Evolutionary conservation across 805 yeast species (phyloP), one percentile per base, ranked within the genome.

Genomic region (Cyberlindnera saturnus): DNA sequence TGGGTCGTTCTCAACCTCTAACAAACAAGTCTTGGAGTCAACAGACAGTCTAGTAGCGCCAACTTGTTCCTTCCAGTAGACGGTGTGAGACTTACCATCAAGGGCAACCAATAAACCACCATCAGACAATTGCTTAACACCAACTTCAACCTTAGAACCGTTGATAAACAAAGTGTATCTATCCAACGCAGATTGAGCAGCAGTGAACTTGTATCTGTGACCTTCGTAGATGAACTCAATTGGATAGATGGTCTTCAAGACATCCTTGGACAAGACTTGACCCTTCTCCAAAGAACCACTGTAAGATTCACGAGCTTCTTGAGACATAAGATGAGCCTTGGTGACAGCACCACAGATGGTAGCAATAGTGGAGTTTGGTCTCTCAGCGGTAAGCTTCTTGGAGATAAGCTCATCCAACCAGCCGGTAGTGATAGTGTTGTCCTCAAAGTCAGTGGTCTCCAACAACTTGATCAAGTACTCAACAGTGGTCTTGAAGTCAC

Each of bases 61-160:
- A 49, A 93, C 91, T 71, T 95, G 99, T 61, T 95, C 97, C 65
- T 91, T 90, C 96, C 96, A 93, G 71, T 93, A 93, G 42, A 93
- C 86, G 28, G 96, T 80, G 67, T 93, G 97, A 6, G 97, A 86
- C 61, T 82, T 87, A 52, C 98, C 98, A 50, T 83, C 96, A 47
- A 93, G 65, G 4, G 96, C 82, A 55, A 87, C 72, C 59, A 93
- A 77, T 47, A 95, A 71, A 32, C 98, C 97, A 59, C 99, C 99
- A 62, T 95, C 99, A 44, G 95, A 81, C 47, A 93, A 76, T n/a
- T 86, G 73, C 55, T 88, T 81, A 17, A 84, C 96, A 49, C 91
- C 88, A 44, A 90, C 91, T 47, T 83, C 87, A 59, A 82, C 82
- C 61, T 89, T 82, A 17, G 96, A 82, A 49, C 99, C 99, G 61